Conservation (phyloP, 768 basidiomycete species). For the Tulasnella sp. region DNA sequence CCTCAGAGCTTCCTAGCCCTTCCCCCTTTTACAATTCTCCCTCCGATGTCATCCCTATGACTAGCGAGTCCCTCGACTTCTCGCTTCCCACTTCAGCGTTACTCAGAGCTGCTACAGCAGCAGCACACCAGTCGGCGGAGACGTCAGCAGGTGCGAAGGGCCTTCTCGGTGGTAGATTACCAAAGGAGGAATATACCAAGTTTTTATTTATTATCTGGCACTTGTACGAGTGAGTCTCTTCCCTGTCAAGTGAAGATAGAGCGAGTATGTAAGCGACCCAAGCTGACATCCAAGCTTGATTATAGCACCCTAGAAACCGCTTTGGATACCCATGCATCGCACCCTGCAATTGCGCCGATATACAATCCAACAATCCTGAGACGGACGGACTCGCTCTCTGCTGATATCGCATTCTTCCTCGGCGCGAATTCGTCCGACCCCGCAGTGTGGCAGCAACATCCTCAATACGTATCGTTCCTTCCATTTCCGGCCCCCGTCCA, state of each 20-base stretch:
- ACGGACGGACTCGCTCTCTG: constrained; percentile 60
- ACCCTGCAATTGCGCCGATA: constrained; percentile 44
- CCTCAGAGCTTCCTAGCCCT: not conserved
- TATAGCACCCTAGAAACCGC: constrained; percentile 61
- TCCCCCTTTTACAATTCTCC: not conserved
- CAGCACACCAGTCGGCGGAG: constrained; percentile 62
- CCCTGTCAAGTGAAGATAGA: not conserved
- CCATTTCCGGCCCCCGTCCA: constrained; percentile 55
- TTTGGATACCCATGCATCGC: constrained; percentile 47
- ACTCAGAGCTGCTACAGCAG: constrained; percentile 48
- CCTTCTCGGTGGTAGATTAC: constrained; percentile 59
- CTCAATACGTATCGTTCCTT: constrained; percentile 50
- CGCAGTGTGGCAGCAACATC: constrained; percentile 59
- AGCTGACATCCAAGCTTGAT: not conserved
- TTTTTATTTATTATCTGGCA: constrained; percentile 80
- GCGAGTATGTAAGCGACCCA: not conserved
- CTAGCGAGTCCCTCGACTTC: constrained; percentile 38
- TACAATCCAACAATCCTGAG: constrained; percentile 72
- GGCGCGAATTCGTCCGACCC: constrained; percentile 49
- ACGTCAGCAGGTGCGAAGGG: constrained; percentile 60
- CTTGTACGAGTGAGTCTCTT: constrained; percentile 66
- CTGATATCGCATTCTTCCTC: constrained; percentile 69
- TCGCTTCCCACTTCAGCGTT: constrained; percentile 46
- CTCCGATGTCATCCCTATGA: not conserved
- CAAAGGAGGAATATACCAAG: constrained; percentile 65